Evolutionary conservation across 371 early-diverging fungal species (phyloP).

Genomic region (Nosema muscidifuracis): DNA sequence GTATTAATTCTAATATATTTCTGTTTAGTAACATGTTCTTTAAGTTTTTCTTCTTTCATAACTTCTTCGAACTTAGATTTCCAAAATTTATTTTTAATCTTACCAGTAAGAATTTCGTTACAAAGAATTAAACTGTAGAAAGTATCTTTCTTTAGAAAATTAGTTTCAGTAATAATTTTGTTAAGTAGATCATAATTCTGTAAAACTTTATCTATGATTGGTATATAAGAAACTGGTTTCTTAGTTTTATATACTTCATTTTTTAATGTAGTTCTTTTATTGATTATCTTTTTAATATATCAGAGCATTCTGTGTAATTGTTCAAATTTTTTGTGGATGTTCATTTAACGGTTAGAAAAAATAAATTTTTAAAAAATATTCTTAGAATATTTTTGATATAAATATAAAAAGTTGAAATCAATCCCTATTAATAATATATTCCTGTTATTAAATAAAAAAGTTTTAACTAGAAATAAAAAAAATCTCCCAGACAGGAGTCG

Average conservation of each 20-base stretch:
- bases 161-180: constrained; percentile 35
- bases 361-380: background rate
- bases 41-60: constrained; percentile 11
- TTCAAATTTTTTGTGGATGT: constrained; percentile 5
- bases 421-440: background rate
- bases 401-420: no score
- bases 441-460: background rate
- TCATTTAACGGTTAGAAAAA: constrained; percentile 15
- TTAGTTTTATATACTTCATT: constrained; percentile 57
- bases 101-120: constrained; percentile 55
- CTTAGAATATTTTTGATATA: background rate
- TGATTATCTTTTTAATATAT: constrained; percentile 55
- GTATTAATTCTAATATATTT: constrained; percentile 55
- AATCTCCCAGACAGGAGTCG: constrained; percentile 64
- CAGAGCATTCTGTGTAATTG: constrained; percentile 55
- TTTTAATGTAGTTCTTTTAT: constrained; percentile 53
- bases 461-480: constrained; percentile 34
- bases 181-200: constrained; percentile 43
- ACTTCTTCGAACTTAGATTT: constrained; percentile 43
- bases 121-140: constrained; percentile 40
- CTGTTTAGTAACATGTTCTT: constrained; percentile 2
- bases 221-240: constrained; percentile 52
- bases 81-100: constrained; percentile 48
- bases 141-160: constrained; percentile 32
- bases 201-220: constrained; percentile 51